A percentile compares a stretch with the other conserved stretches of the same genome.
Evolutionary conservation across 495 filamentous ascomycete genomes (phyloP).

Genomic region (Penicillium alfredii): DNA sequence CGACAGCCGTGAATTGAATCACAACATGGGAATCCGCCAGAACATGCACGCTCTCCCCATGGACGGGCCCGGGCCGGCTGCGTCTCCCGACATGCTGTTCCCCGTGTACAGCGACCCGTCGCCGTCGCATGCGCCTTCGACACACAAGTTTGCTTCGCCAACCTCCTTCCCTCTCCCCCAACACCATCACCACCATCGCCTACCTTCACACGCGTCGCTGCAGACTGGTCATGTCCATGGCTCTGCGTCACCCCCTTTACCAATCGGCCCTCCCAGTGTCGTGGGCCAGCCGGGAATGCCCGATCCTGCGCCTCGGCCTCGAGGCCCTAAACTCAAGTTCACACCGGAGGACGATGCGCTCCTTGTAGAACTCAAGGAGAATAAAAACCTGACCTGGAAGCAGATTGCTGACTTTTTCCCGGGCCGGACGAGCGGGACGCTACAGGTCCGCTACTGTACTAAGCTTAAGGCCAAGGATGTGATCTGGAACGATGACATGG

Average conservation of each 20-base stretch:
- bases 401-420: constrained; percentile 95
- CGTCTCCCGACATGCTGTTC: constrained; percentile 31
- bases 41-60: constrained; percentile 28
- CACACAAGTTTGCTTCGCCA: constrained; percentile 26
- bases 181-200: constrained; percentile 67
- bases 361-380: constrained; percentile 83
- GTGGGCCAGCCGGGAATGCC: constrained; percentile 84
- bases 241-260: constrained; percentile 20
- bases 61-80: constrained; percentile 20
- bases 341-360: constrained; percentile 82
- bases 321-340: constrained; percentile 83
- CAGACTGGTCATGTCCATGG: constrained; percentile 20
- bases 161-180: constrained; percentile 28
- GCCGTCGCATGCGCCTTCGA: constrained; percentile 20
- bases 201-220: constrained; percentile 58
- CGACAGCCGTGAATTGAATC: constrained; percentile 14
- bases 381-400: constrained; percentile 89
- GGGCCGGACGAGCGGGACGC: constrained; percentile 75
- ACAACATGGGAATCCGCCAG: constrained; percentile 12
- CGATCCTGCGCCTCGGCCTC: constrained; percentile 63
- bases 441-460: constrained; percentile 91
- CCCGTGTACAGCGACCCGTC: constrained; percentile 25
- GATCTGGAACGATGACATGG: constrained; percentile 88
- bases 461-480: constrained; percentile 88
- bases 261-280: constrained; percentile 54